These are phyloP conservation scores for Candida parachauliodes DNA, from an alignment of 805 yeast species.

Conservation along the genomic window DNA sequence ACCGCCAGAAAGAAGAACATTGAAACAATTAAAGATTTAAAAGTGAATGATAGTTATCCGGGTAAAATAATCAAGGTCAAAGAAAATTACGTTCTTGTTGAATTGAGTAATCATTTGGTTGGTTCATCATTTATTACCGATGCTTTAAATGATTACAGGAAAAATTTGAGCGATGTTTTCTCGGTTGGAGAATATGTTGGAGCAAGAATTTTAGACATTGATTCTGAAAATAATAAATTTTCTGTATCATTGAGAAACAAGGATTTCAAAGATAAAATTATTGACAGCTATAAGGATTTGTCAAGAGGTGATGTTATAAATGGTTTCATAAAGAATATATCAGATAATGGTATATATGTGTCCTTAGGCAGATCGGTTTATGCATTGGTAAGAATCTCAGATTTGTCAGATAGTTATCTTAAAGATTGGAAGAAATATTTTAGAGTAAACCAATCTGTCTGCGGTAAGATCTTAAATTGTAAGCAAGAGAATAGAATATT, in stretches of 20 bases:
- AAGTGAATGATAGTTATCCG: conserved; percentile 54
- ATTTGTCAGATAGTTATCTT: conserved; percentile 75
- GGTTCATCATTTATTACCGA: conserved; percentile 74
- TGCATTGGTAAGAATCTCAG: conserved; percentile 78
- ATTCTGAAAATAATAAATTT: conserved; percentile 47
- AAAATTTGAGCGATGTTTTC: conserved; percentile 47
- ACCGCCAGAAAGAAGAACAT: conserved; percentile 47
- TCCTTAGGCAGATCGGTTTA: conserved; percentile 65
- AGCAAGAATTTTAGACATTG: conserved; percentile 53
- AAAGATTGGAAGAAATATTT: conserved; percentile 86
- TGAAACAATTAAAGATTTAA: conserved; percentile 44
- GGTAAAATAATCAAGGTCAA: conserved; percentile 59
- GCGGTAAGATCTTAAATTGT: conserved; percentile 67
- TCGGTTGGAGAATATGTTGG: conserved; percentile 50
- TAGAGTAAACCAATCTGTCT: conserved; percentile 66
- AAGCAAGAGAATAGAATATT: conserved; percentile 62
- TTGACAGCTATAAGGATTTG: conserved; percentile 50
- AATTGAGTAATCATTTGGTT: conserved; percentile 57
- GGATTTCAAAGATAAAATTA: conserved; percentile 46
- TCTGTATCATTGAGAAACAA: conserved; percentile 60
- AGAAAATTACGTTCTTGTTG: conserved; percentile 61
- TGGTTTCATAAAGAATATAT: conserved; percentile 76
- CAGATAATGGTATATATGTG: conserved; percentile 75
- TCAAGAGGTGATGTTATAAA: conserved; percentile 68
- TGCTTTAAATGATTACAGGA: conserved; percentile 65